Conservation (phyloP, 768 basidiomycete species). For the Agrocybe chaxingu region DNA sequence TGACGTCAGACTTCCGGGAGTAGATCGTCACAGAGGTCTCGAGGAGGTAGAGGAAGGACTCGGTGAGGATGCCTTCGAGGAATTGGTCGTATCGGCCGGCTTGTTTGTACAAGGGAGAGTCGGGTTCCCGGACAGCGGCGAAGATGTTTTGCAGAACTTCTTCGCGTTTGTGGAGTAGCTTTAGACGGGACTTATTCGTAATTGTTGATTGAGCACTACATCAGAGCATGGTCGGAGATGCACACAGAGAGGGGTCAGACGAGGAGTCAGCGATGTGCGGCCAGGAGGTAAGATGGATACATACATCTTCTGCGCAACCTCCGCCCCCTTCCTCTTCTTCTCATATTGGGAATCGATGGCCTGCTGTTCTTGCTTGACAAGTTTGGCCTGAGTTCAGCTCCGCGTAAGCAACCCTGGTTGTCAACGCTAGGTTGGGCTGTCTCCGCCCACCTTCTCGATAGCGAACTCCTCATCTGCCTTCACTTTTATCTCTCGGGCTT, state of each 20-base stretch:
- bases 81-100: constrained; percentile 75
- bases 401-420: too few species aligned
- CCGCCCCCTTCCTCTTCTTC: constrained; percentile 92
- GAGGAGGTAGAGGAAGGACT: constrained; percentile 81
- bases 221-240: constrained; percentile 3
- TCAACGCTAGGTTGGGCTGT: not conserved
- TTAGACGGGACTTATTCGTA: constrained; percentile 94
- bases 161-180: constrained; percentile 85
- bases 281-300: constrained; percentile 18
- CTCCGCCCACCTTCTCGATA: constrained; percentile 80
- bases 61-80: constrained; percentile 79
- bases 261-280: not conserved
- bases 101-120: constrained; percentile 61
- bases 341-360: constrained; percentile 93
- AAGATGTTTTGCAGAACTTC: constrained; percentile 92
- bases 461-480: constrained; percentile 99
- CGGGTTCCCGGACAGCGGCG: constrained; percentile 58
- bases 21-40: constrained; percentile 68
- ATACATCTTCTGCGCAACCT: constrained; percentile 96
- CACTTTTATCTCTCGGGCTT: constrained; percentile 93
- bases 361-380: constrained; percentile 94
- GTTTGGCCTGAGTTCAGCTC: constrained; percentile 67
- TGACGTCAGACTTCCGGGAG: constrained; percentile 65
- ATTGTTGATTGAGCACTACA: constrained; percentile 88
- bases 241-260: not conserved